Evolutionary conservation across 176 grass and related monocot species (phyloP).

Genomic region (Cocos nucifera): DNA sequence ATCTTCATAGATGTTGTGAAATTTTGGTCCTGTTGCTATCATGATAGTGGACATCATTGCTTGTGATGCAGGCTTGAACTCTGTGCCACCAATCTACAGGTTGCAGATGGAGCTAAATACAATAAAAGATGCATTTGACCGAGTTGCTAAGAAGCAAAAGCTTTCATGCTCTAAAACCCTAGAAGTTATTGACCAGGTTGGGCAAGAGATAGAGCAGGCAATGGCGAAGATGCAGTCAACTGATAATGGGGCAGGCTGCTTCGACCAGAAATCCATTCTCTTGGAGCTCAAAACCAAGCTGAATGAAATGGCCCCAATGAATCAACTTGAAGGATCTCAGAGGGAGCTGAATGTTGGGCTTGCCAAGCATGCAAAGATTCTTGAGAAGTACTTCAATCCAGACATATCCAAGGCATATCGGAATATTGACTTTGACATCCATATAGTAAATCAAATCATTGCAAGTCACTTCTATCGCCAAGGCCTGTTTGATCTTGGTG

Average conservation of each 20-base stretch:
- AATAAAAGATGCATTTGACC: conserved; percentile 67
- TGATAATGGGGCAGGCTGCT: conserved; percentile 28
- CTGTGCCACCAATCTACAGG: conserved; percentile 4
- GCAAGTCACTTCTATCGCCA: conserved; percentile 68
- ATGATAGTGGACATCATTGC: too few relatives aligned
- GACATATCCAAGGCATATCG: conserved; percentile 83
- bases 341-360: conserved; percentile 68
- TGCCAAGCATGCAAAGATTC: conserved; percentile 55
- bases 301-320: conserved; percentile 36
- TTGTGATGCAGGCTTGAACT: background rate
- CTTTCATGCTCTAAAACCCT: conserved; percentile 39
- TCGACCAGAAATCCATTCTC: conserved; percentile 39
- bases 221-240: conserved; percentile 48
- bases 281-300: conserved; percentile 52
- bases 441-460: conserved; percentile 64
- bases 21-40: too few relatives aligned
- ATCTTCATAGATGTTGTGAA: too few relatives aligned
- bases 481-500: conserved; percentile 74
- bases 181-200: conserved; percentile 51
- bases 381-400: conserved; percentile 69
- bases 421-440: conserved; percentile 61
- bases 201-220: conserved; percentile 48
- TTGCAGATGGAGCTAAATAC: conserved; percentile 54
- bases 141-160: conserved; percentile 54
- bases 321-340: conserved; percentile 60